phyloP scores from a whole-genome alignment of 2,329 filamentous ascomycete genomes.

The Ophiostoma himal-ulmi region DNA sequence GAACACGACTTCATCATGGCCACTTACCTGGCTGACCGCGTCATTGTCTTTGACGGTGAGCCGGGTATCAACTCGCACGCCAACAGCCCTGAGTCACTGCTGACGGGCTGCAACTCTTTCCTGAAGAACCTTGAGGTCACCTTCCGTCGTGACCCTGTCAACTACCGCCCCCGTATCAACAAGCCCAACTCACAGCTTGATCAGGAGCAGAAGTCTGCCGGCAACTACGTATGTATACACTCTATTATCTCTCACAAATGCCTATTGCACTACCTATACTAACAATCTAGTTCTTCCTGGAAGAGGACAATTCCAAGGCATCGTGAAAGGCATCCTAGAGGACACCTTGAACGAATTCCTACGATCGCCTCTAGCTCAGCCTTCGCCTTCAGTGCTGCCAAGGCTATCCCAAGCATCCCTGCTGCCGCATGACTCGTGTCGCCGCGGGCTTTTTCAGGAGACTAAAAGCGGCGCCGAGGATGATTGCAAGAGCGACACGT shows the following conservation, averaged over 20 bases:
- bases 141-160: slow-evolving; percentile 95
- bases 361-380: background rate
- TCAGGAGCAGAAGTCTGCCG: slow-evolving; percentile 89
- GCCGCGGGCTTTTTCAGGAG: slow-evolving; percentile 6
- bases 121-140: slow-evolving; percentile 95
- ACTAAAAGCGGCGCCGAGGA: slow-evolving; percentile 32
- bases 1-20: slow-evolving; percentile 99
- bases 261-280: background rate
- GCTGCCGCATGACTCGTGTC: slow-evolving; percentile 20
- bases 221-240: slow-evolving; percentile 67
- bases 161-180: slow-evolving; percentile 96
- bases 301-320: slow-evolving; percentile 58
- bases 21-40: slow-evolving; percentile 68
- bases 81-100: slow-evolving; percentile 82
- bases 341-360: slow-evolving; percentile 31
- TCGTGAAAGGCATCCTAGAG: slow-evolving; percentile 56
- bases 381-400: background rate
- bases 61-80: slow-evolving; percentile 84
- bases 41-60: slow-evolving; percentile 96
- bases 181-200: slow-evolving; percentile 93
- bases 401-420: background rate
- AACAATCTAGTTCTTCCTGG: slow-evolving; percentile 69
- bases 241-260: slow-evolving; percentile 36
- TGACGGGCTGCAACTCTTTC: slow-evolving; percentile 95
- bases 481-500: slow-evolving; percentile 23